Evolutionary conservation across 2,329 filamentous ascomycete genomes (phyloP).

Genomic region (Penicillium sumatraense): DNA sequence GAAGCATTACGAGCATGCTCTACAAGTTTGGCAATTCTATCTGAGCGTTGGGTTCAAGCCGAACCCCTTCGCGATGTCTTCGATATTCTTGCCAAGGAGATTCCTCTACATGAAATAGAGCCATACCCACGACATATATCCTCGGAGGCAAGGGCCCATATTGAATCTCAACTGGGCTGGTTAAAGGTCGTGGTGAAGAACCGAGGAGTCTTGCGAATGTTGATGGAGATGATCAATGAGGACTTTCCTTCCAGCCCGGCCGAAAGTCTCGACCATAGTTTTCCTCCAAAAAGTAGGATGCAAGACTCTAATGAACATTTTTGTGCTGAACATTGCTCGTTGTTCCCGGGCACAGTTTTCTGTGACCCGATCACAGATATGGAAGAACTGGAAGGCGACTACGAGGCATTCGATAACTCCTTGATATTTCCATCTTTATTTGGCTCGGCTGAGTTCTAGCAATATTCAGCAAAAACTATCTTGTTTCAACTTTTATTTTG

Average conservation of each 20-base stretch:
- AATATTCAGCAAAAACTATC: neutral
- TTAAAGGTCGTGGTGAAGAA: conserved; percentile 16
- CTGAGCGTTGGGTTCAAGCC: conserved; percentile 20
- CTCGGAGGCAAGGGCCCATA: conserved; percentile 4
- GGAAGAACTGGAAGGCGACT: neutral
- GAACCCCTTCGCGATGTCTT: conserved; percentile 21
- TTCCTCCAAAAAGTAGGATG: neutral
- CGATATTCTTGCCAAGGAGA: conserved; percentile 13
- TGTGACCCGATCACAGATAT: neutral
- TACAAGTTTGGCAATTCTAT: conserved; percentile 16
- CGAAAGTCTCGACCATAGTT: neutral
- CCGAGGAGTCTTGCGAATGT: conserved; percentile 17
- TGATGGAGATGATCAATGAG: conserved; percentile 14
- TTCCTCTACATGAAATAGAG: conserved; percentile 2
- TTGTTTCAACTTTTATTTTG: neutral
- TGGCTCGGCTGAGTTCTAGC: conserved; percentile 9
- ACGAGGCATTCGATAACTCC: neutral
- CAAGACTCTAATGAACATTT: conserved; percentile 1
- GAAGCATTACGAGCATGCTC: conserved; percentile 21
- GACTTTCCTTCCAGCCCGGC: conserved; percentile 10
- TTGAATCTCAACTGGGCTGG: conserved; percentile 6
- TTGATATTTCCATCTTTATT: conserved; percentile 4
- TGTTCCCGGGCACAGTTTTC: conserved; percentile 10
- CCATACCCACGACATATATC: conserved; percentile 2
- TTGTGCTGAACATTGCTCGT: conserved; percentile 12